Evolutionary conservation across 805 yeast genomes (phyloP).

Genomic region (Candida sanyiensis): DNA sequence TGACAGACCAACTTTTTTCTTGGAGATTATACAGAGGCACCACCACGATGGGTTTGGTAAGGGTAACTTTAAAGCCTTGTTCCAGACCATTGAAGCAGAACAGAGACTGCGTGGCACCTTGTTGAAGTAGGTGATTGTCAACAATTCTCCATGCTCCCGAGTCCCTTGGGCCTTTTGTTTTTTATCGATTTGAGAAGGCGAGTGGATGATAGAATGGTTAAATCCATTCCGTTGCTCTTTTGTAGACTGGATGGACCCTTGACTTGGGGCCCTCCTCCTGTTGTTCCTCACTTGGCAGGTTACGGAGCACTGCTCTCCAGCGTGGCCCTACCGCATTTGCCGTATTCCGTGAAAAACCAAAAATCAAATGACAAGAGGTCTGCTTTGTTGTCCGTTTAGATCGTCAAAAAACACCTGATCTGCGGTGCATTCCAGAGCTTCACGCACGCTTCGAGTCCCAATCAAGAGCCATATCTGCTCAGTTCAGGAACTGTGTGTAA

Average conservation of each 20-base stretch:
- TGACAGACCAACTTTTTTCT: constrained; percentile 76
- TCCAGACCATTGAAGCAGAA: constrained; percentile 75
- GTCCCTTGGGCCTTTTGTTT: too few species aligned
- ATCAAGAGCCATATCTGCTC: not conserved
- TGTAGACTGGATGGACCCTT: too few species aligned
- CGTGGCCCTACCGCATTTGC: not conserved
- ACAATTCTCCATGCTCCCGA: too few species aligned
- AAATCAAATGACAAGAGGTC: not conserved
- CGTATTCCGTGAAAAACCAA: not conserved
- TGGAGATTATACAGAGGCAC: constrained; percentile 75
- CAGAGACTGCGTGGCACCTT: constrained; percentile 67
- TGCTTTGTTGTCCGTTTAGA: too few species aligned
- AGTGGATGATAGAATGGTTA: too few species aligned
- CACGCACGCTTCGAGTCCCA: not conserved
- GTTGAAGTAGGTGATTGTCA: constrained; percentile 5
- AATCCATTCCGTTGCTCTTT: too few species aligned
- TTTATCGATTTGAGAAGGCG: too few species aligned
- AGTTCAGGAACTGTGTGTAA: too few species aligned
- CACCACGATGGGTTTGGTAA: constrained; percentile 86
- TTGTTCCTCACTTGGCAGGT: too few species aligned
- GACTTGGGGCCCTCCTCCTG: too few species aligned
- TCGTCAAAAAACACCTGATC: too few species aligned
- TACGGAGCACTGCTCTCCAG: not conserved
- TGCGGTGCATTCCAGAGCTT: too few species aligned
- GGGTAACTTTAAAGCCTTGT: constrained; percentile 79